A percentile compares a stretch with the other conserved stretches of the same genome.
Conservation (phyloP, 495 filamentous ascomycete genomes). For the Penicillium verhagenii region DNA sequence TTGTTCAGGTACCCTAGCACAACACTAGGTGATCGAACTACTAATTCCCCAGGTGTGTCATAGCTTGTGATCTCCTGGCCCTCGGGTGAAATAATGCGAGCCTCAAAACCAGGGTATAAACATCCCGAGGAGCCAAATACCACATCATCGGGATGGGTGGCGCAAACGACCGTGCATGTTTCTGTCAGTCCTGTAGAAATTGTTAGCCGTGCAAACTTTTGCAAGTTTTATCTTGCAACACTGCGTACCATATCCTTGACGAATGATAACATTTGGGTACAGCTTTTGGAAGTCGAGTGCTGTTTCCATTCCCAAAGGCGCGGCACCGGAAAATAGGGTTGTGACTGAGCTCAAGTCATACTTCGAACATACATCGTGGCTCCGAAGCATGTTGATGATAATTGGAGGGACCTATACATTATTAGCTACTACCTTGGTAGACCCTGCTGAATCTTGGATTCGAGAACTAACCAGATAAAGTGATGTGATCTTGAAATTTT, state of each 20-base stretch:
- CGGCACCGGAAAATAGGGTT: slow-evolving; percentile 75
- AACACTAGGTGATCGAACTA: slow-evolving; percentile 72
- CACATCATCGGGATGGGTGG: slow-evolving; percentile 65
- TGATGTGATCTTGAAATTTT: slow-evolving; percentile 67
- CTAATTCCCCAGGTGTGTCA: slow-evolving; percentile 76
- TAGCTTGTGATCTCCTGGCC: slow-evolving; percentile 74
- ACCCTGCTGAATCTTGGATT: background rate
- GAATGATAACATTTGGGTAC: slow-evolving; percentile 65
- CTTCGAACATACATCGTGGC: slow-evolving; percentile 57
- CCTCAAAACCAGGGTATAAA: slow-evolving; percentile 64
- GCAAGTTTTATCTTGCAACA: no score
- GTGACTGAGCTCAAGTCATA: slow-evolving; percentile 73
- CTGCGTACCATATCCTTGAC: slow-evolving; percentile 74
- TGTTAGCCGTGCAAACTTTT: slow-evolving; percentile 10
- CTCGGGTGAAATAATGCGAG: slow-evolving; percentile 69
- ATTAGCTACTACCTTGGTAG: no score
- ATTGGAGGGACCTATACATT: slow-evolving; percentile 77
- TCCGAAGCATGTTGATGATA: slow-evolving; percentile 76
- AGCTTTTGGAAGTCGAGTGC: slow-evolving; percentile 61
- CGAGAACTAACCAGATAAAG: slow-evolving; percentile 60
- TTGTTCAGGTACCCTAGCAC: slow-evolving; percentile 85
- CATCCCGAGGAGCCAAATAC: slow-evolving; percentile 71
- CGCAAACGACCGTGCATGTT: slow-evolving; percentile 69
- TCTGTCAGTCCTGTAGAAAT: slow-evolving; percentile 68
- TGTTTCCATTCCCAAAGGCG: slow-evolving; percentile 78